A percentile compares a stretch with the other conserved stretches of the same genome.
Evolutionary conservation across 805 yeast genomes (phyloP).

Genomic region (Starmerella khaoyaiensis): DNA sequence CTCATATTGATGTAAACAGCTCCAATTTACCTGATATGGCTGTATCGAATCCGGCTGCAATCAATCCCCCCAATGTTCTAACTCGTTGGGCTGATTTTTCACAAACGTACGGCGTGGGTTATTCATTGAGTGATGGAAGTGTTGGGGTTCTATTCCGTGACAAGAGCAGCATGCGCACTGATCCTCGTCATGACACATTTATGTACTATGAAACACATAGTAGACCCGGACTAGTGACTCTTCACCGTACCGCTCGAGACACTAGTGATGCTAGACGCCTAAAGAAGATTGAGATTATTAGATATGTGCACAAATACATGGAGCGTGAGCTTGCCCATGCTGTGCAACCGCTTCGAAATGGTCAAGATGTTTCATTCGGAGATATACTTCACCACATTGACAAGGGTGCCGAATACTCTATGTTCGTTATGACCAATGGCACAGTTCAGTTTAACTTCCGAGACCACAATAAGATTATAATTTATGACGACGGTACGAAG

Average conservation of each 20-base stretch:
- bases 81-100: slow-evolving; percentile 98
- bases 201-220: slow-evolving; percentile 49
- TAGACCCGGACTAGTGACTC: slow-evolving; percentile 16
- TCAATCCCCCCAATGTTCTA: slow-evolving; percentile 13
- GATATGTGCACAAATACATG: slow-evolving; percentile 86
- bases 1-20: too few species aligned
- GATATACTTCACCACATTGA: slow-evolving; percentile 70
- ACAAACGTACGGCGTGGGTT: slow-evolving; percentile 88
- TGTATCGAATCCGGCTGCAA: too few species aligned
- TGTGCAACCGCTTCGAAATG: slow-evolving; percentile 39
- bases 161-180: slow-evolving; percentile 63
- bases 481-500: slow-evolving; percentile 61
- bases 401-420: slow-evolving; percentile 64
- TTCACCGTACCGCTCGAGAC: slow-evolving; percentile 32
- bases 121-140: slow-evolving; percentile 77
- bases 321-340: slow-evolving; percentile 66
- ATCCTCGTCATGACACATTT: slow-evolving; percentile 39
- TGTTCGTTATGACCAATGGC: slow-evolving; percentile 90
- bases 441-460: slow-evolving; percentile 88
- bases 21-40: too few species aligned
- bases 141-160: slow-evolving; percentile 85
- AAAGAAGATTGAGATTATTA: slow-evolving; percentile 67
- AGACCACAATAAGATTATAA: slow-evolving; percentile 81
- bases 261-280: slow-evolving; percentile 27
- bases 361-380: slow-evolving; percentile 25